Evolutionary conservation across 1,284 basidiomycete species (phyloP).

Genomic region (Pseudozyma thailandica): DNA sequence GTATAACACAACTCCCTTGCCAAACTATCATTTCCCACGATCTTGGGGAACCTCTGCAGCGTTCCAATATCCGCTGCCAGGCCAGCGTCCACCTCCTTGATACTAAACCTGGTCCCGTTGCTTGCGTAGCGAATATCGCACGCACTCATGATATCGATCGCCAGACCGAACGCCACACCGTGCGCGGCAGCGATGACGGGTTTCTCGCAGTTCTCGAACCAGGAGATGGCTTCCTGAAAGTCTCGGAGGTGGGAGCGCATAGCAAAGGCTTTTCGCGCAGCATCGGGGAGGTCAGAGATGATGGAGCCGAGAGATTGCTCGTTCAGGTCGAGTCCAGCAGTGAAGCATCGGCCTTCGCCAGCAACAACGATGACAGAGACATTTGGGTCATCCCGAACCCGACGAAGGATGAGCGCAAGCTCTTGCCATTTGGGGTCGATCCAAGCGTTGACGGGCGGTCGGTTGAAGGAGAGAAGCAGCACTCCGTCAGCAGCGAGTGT

Average conservation of each 20-base stretch:
- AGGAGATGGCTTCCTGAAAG: constrained; percentile 64
- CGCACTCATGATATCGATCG: constrained; percentile 78
- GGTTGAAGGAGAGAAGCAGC: constrained; percentile 59
- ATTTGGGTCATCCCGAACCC: constrained; percentile 52
- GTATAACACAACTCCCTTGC: constrained; percentile 83
- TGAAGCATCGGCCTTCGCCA: constrained; percentile 64
- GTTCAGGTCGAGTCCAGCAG: constrained; percentile 65
- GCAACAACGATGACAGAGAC: constrained; percentile 65
- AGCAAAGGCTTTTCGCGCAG: constrained; percentile 56
- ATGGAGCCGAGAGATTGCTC: constrained; percentile 28
- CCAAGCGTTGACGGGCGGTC: constrained; percentile 64
- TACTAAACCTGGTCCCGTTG: constrained; percentile 75
- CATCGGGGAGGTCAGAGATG: constrained; percentile 47
- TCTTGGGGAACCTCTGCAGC: constrained; percentile 84
- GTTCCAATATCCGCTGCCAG: constrained; percentile 91
- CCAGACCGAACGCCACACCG: constrained; percentile 80
- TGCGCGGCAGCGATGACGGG: constrained; percentile 88
- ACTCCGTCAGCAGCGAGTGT: constrained; percentile 52
- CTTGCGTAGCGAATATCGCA: constrained; percentile 85
- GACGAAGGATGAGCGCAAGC: constrained; percentile 54
- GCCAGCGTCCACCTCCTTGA: constrained; percentile 90
- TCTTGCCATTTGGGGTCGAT: constrained; percentile 63
- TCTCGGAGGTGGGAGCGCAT: constrained; percentile 62
- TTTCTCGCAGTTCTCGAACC: constrained; percentile 75
- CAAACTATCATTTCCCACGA: constrained; percentile 82